Evolutionary conservation across 2,329 filamentous ascomycete species (phyloP).

Genomic region (Uncinocarpus reesii): DNA sequence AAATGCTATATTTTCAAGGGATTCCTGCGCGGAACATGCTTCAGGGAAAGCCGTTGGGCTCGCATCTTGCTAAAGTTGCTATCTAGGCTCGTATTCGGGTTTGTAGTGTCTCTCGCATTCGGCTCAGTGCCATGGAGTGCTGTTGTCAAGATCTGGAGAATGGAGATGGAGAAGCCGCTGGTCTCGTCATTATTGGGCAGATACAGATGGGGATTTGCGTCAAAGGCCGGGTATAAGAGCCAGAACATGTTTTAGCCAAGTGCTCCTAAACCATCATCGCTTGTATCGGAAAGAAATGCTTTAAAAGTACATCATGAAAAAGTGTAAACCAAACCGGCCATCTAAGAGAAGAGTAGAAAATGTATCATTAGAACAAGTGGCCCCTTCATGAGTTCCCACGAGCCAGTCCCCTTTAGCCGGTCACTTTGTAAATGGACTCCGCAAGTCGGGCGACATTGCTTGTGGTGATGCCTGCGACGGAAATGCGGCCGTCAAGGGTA

Average conservation of each 20-base stretch:
- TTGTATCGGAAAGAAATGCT: constrained; percentile 1
- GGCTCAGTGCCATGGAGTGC: not conserved
- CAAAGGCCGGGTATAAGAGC: no score
- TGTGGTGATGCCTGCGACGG: constrained; percentile 41
- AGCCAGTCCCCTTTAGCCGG: constrained; percentile 30
- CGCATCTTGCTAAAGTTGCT: no score
- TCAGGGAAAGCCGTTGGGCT: no score
- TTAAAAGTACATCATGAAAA: constrained; percentile 7
- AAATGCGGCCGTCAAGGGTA: constrained; percentile 59
- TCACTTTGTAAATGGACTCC: constrained; percentile 43
- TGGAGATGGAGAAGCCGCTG: no score
- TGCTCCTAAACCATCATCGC: constrained; percentile 2
- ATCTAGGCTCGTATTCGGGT: not conserved
- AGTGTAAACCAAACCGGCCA: not conserved
- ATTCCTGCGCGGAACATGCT: no score
- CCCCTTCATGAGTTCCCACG: not conserved
- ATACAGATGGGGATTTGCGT: no score
- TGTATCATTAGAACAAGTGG: not conserved
- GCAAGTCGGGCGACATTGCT: constrained; percentile 43
- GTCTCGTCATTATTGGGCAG: no score
- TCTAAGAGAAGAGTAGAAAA: not conserved
- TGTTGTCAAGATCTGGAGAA: no score
- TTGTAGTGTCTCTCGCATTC: not conserved
- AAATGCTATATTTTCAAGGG: no score
- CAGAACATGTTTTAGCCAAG: no score